phyloP scores from a whole-genome alignment of 1,139 yeast genomes.

The Kurtzmaniella quercitrusa region DNA sequence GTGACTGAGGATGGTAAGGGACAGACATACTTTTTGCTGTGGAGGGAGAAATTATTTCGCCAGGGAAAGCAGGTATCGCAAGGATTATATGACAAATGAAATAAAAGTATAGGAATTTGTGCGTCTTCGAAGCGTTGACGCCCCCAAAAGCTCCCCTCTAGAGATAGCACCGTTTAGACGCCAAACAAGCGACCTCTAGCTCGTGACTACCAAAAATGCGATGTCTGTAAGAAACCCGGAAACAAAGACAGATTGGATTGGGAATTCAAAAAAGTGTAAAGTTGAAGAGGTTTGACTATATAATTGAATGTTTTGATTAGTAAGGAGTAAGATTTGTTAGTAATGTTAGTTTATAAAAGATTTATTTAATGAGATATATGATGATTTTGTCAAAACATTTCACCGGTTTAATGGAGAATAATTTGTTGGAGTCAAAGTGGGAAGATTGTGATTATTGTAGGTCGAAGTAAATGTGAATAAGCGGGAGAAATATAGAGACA shows the following conservation, averaged over 20 bases:
- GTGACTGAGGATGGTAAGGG: too few relatives aligned
- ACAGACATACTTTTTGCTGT: too few relatives aligned
- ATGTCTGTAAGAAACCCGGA: conserved; percentile 1
- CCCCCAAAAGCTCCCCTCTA: neutral
- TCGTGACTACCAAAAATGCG: conserved; percentile 1
- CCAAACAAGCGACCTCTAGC: neutral
- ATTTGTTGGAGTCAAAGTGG: neutral
- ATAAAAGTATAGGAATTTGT: neutral
- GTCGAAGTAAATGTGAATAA: neutral
- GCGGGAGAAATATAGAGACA: too few relatives aligned
- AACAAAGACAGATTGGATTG: neutral
- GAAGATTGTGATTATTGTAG: neutral
- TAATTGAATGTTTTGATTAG: neutral
- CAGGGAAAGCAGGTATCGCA: neutral
- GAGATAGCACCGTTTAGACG: neutral
- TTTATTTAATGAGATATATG: neutral
- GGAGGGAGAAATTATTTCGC: too few relatives aligned
- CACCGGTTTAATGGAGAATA: neutral
- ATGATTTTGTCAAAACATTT: neutral
- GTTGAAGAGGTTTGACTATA: neutral
- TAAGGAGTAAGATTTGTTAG: neutral
- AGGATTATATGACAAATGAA: neutral
- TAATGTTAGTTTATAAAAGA: neutral
- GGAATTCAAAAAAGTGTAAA: neutral
- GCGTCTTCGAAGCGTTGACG: neutral